Conservation (phyloP, 2,329 filamentous ascomycete genomes). For the Pezicula carpinea region DNA sequence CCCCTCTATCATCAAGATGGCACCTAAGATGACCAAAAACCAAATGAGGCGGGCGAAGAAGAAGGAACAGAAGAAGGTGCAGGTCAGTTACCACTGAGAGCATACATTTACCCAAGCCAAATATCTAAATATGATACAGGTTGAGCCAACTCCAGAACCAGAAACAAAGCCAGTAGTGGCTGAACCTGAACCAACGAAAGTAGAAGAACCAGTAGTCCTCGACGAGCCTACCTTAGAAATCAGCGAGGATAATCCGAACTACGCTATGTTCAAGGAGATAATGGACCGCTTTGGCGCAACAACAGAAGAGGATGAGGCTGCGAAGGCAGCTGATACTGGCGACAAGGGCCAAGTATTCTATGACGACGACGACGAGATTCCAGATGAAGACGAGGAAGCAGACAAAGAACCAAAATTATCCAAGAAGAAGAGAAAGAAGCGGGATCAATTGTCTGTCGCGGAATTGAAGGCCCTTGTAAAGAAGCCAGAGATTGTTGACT, state of each 20-base stretch:
- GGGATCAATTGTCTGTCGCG: slow-evolving; percentile 89
- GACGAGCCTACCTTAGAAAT: slow-evolving; percentile 42
- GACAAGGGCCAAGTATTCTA: slow-evolving; percentile 85
- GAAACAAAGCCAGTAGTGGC: slow-evolving; percentile 18
- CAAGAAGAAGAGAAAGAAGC: slow-evolving; percentile 90
- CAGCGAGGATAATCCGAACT: slow-evolving; percentile 70
- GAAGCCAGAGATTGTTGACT: slow-evolving; percentile 93
- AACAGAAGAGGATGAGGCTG: slow-evolving; percentile 56
- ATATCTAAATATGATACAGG: slow-evolving; percentile 28
- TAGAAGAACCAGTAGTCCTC: slow-evolving; percentile 25
- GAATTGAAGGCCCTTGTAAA: slow-evolving; percentile 89
- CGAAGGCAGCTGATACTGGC: slow-evolving; percentile 59
- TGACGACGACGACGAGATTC: slow-evolving; percentile 80
- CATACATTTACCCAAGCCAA: slow-evolving; percentile 4
- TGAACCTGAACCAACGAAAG: slow-evolving; percentile 31
- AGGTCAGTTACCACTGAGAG: slow-evolving; percentile 39
- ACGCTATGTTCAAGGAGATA: slow-evolving; percentile 77
- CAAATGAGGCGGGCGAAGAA: slow-evolving; percentile 89
- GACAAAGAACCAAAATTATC: slow-evolving; percentile 66
- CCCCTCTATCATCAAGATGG: slow-evolving; percentile 44
- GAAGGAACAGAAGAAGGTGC: slow-evolving; percentile 79
- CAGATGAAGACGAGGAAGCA: slow-evolving; percentile 74
- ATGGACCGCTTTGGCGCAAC: slow-evolving; percentile 72
- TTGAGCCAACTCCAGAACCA: slow-evolving; percentile 23
- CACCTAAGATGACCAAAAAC: slow-evolving; percentile 83